Conservation (phyloP, 371 early-diverging fungal genomes). For the Modicella reniformis region DNA sequence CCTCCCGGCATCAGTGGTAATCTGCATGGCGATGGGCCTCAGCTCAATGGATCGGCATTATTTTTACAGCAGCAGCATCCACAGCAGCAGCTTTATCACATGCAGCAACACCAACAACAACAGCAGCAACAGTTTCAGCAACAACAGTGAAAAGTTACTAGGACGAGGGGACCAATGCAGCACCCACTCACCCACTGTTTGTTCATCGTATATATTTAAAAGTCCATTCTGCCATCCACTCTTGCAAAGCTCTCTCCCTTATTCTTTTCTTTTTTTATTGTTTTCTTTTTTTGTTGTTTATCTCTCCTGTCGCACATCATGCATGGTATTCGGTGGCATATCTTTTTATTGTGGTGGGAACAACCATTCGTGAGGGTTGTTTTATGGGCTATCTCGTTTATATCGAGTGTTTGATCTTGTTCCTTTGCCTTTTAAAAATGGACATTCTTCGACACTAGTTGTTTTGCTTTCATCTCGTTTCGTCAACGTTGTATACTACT, state of each 20-base stretch:
- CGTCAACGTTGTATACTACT: neutral
- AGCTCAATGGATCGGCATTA: constrained; percentile 29
- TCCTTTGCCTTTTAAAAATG: no score
- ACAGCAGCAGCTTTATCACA: constrained; percentile 30
- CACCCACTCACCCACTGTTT: neutral
- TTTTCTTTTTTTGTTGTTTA: no score
- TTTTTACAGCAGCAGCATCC: constrained; percentile 42
- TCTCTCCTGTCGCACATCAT: no score
- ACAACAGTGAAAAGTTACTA: constrained; percentile 14
- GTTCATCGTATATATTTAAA: constrained; percentile 9
- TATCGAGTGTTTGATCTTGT: no score
- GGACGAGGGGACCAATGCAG: neutral
- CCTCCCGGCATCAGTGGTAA: constrained; percentile 37
- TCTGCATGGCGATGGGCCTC: constrained; percentile 24
- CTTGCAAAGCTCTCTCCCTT: neutral
- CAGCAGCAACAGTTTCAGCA: constrained; percentile 34
- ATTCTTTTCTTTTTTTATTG: neutral
- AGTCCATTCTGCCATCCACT: no score
- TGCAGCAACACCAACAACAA: constrained; percentile 43
- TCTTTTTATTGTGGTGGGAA: no score
- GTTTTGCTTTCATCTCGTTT: no score
- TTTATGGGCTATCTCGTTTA: no score
- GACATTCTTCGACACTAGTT: no score
- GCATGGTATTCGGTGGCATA: no score
- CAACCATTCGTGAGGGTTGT: no score